Evolutionary conservation across 2,329 filamentous ascomycete species (phyloP).

Genomic region (Microsporum canis): DNA sequence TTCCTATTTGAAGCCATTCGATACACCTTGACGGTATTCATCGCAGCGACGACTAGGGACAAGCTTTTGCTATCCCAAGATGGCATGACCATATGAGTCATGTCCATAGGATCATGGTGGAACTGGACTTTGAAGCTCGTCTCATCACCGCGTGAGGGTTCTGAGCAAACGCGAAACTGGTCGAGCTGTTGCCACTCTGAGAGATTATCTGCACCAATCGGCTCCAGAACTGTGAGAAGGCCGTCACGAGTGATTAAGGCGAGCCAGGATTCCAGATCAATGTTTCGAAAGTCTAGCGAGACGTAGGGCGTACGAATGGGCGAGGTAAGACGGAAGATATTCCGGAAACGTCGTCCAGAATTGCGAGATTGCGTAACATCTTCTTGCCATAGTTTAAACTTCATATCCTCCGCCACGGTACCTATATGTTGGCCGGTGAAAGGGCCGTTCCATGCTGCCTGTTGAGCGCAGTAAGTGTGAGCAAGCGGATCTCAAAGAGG

Average conservation of each 20-base stretch:
- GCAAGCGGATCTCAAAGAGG: neutral
- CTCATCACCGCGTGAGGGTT: constrained; percentile 69
- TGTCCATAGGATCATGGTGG: constrained; percentile 66
- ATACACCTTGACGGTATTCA: constrained; percentile 74
- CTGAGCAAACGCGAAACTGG: constrained; percentile 59
- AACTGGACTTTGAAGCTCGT: constrained; percentile 77
- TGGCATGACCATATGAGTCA: constrained; percentile 63
- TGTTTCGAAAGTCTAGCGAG: constrained; percentile 76
- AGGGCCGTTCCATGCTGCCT: constrained; percentile 90
- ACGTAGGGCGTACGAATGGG: constrained; percentile 59
- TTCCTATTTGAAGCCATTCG: constrained; percentile 62
- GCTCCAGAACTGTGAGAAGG: constrained; percentile 68
- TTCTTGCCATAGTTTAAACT: constrained; percentile 87
- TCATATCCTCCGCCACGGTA: constrained; percentile 79
- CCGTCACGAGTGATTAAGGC: constrained; percentile 77
- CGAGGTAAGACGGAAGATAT: constrained; percentile 49
- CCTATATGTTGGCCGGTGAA: constrained; percentile 81
- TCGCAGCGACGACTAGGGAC: constrained; percentile 71
- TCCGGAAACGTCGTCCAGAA: constrained; percentile 69
- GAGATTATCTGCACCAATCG: constrained; percentile 70
- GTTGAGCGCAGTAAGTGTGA: constrained; percentile 7
- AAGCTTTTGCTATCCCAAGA: constrained; percentile 72
- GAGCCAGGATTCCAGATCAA: constrained; percentile 72
- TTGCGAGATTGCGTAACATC: constrained; percentile 66
- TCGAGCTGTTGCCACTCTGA: constrained; percentile 65